phyloP scores from a whole-genome alignment of 1,139 yeast genomes.

The Candida anutae region DNA sequence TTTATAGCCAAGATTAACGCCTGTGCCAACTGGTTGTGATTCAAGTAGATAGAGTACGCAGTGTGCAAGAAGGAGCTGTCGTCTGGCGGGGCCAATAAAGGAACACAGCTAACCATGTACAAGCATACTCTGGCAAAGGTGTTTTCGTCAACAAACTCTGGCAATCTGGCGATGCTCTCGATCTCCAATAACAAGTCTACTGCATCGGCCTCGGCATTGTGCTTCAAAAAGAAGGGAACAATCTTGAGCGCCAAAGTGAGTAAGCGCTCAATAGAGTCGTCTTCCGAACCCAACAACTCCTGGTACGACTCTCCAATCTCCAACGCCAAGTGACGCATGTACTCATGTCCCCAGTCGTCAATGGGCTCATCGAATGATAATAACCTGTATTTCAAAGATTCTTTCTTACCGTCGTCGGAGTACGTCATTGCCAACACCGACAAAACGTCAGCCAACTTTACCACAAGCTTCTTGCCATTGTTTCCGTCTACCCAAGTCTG shows the following conservation, averaged over 20 bases:
- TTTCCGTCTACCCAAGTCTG: constrained; percentile 58
- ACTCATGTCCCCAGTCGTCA: constrained; percentile 96
- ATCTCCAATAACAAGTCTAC: constrained; percentile 87
- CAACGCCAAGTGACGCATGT: constrained; percentile 88
- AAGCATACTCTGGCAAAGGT: constrained; percentile 86
- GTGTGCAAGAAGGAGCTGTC: constrained; percentile 81
- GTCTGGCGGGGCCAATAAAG: constrained; percentile 91
- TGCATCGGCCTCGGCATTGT: constrained; percentile 98
- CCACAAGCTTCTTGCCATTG: constrained; percentile 11
- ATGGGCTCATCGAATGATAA: constrained; percentile 54
- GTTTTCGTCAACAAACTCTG: constrained; percentile 76
- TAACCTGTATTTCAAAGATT: constrained; percentile 75
- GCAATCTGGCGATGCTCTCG: constrained; percentile 76
- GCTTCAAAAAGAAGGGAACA: constrained; percentile 85
- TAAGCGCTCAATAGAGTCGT: constrained; percentile 36
- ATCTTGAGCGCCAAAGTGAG: constrained; percentile 64
- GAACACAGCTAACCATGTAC: constrained; percentile 93
- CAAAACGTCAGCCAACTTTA: constrained; percentile 64
- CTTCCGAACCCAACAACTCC: constrained; percentile 54
- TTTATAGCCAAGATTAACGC: constrained; percentile 87
- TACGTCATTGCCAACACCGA: constrained; percentile 96
- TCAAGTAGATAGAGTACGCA: constrained; percentile 80
- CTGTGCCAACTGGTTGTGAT: constrained; percentile 77
- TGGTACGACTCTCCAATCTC: constrained; percentile 88
- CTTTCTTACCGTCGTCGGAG: constrained; percentile 75